Percentiles rank a stretch among this genome's conserved stretches.
These are phyloP conservation scores for Euphorbia lathyris DNA, from an alignment of 345 rosid species.

Conservation along the genomic window DNA sequence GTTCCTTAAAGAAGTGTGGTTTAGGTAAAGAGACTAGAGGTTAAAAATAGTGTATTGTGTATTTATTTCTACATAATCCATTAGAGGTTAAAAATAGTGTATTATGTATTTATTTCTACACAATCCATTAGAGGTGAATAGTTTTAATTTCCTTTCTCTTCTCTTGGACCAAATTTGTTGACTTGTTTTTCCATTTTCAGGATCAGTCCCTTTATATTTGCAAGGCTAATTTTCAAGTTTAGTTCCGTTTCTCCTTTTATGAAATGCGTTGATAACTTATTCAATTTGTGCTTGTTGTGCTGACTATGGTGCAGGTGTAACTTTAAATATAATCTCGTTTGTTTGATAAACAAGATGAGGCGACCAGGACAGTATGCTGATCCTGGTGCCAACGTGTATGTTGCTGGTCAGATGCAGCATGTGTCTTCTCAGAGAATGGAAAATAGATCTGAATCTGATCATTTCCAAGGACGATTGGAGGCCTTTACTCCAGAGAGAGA, in stretches of 20 bases:
- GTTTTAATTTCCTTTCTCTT: too few species aligned
- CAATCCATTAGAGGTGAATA: too few species aligned
- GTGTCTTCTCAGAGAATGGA: slow-evolving; percentile 48
- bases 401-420: slow-evolving; percentile 59
- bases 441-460: slow-evolving; percentile 38
- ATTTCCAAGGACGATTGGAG: slow-evolving; percentile 77
- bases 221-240: too few species aligned
- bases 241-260: not conserved
- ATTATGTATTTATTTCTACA: too few species aligned
- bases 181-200: too few species aligned
- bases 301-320: slow-evolving; percentile 17
- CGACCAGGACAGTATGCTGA: slow-evolving; percentile 61
- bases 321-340: slow-evolving; percentile 10
- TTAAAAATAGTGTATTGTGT: too few species aligned
- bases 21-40: too few species aligned
- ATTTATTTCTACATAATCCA: too few species aligned
- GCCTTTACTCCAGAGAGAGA: slow-evolving; percentile 94
- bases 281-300: not conserved
- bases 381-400: slow-evolving; percentile 52
- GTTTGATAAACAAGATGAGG: slow-evolving; percentile 43
- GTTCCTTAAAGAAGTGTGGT: too few species aligned
- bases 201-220: too few species aligned
- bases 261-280: not conserved
- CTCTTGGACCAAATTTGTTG: too few species aligned
- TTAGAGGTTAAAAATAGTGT: too few species aligned